Base-by-base conservation (phyloP, 345 rosid species). In the Euphorbia tirucalli region DNA sequence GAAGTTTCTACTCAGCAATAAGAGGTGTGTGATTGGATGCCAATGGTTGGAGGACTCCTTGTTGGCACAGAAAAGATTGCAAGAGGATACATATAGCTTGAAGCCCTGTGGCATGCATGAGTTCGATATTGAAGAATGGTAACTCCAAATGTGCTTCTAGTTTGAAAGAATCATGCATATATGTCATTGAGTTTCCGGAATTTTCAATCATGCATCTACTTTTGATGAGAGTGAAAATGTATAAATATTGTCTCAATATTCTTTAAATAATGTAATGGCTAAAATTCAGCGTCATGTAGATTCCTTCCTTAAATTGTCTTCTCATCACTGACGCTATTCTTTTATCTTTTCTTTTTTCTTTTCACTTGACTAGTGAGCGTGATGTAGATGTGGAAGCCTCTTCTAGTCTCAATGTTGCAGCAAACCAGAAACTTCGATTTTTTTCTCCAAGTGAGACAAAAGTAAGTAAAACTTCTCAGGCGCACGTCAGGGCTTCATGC, bases 1-100 rank as follows among this genome's bases (percentile, higher is more conserved):
- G 77, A 89, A 85, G 77, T 77, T 59, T 61, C 73, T 70, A 71
- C 66, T 90, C 24, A 41, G 72, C 58, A 87, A 77, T 77, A 88
- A 69, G 72, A 84, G 88, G 71, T 81, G 76, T 75, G 87, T 92
- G 71, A 86, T 95, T 73, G 75, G 79, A 70, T 84, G 79, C 59
- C 87, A 82, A 63, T 95, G 99, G 99, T 76, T 95, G 80, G 97
- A 89, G 49, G 85, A 89, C 61, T 89, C 90, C 75, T 70, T 89
- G 81, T 83, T 81, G 72, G 76, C 65, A 64, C 87, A 83, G 74
- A 70, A 84, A 61, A 88, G 84, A 77, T 62, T 89, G 81, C 77
- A 70, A n/a, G 97, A 92, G 81, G 90, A 85, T 48, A 41, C 74
- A 2, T 89, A 92, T 78, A 82, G 71, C 80, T 80, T 92, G 87